Base-by-base conservation (phyloP, 2,329 filamentous ascomycete species). In the Exophiala oligosperma region DNA sequence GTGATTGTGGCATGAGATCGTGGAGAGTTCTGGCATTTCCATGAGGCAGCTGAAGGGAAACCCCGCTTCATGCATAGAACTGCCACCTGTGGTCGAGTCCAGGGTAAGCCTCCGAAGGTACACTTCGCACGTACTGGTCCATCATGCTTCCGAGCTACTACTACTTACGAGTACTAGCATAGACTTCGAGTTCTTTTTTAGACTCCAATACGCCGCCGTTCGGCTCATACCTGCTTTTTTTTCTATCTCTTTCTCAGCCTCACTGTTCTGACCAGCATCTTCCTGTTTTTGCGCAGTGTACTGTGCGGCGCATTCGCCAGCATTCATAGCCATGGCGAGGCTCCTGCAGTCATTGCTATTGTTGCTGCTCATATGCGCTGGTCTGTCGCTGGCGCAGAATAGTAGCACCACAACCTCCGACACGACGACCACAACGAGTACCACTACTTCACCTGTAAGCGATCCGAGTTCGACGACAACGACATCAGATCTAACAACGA, bases 171-270 rank as follows among this genome's bases (percentile, higher is more conserved):
- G 46, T 21, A 23, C 40, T 43, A 43, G 40, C 21, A 43, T 43
- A 9, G 4, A 43, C 3, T 4, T 23, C 6, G 40, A 43, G 2
- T 43, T 43, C 40, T 43, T 17, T 43, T 17, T 47, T 28, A 51
- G 28, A 47, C 48, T 56, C 55, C 59, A 62, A 59, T 53, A 57
- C n/a, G 47, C 56, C 41, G 48, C 54, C 44, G 54, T 57, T 51
- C 60, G 49, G 56, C 60, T 57, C 56, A 49, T 40, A 46, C 48
- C 47, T 41, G 24, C 41, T 49, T 41, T 28, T 49, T 48, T 59
- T 49, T 48, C 28, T 56, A 51, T 32, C 37, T 53, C 12, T 49
- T 53, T 35, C 49, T 46, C 59, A 61, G 56, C 59, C 59, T 61
- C 46, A 59, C 21, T 43, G 50, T 50, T 40, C 6, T 26, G 40